Conservation (phyloP, 1,139 yeast genomes). For the Candida neerlandica region DNA sequence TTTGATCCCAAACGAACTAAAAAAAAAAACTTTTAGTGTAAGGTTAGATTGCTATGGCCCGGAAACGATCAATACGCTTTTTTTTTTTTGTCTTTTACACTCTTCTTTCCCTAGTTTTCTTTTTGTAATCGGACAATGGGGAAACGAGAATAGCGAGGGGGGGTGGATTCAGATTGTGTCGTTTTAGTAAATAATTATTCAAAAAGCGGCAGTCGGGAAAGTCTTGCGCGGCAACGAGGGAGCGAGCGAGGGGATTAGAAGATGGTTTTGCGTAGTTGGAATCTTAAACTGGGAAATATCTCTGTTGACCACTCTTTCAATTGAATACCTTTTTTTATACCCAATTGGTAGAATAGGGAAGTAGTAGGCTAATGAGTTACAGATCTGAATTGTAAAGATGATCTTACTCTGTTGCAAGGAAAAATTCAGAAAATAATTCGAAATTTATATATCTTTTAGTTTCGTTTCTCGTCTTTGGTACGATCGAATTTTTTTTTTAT, state of each 20-base stretch:
- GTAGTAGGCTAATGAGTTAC: too few species aligned
- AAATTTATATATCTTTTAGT: not conserved
- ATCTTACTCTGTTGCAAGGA: too few species aligned
- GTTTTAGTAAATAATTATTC: slow-evolving; percentile 1
- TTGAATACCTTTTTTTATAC: too few species aligned
- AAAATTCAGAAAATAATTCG: too few species aligned
- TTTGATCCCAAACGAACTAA: not conserved
- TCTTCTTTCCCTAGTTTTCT: not conserved
- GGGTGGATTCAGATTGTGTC: not conserved
- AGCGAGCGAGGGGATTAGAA: not conserved
- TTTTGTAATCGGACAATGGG: not conserved
- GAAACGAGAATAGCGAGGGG: not conserved
- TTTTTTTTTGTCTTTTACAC: not conserved
- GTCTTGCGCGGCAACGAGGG: not conserved
- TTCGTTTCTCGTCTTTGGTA: not conserved
- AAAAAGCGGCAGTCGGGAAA: not conserved
- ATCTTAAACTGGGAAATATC: not conserved
- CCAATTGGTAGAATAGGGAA: too few species aligned
- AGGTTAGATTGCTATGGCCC: slow-evolving; percentile 1
- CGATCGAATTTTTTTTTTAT: not conserved
- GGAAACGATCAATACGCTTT: not conserved
- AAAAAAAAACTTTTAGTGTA: not conserved
- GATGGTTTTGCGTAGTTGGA: not conserved
- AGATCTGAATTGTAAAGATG: too few species aligned
- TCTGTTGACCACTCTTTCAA: not conserved